Percentiles rank a stretch among this genome's conserved stretches.
Evolutionary conservation across 768 basidiomycete species (phyloP).

Genomic region (Holtermannia corniformis): DNA sequence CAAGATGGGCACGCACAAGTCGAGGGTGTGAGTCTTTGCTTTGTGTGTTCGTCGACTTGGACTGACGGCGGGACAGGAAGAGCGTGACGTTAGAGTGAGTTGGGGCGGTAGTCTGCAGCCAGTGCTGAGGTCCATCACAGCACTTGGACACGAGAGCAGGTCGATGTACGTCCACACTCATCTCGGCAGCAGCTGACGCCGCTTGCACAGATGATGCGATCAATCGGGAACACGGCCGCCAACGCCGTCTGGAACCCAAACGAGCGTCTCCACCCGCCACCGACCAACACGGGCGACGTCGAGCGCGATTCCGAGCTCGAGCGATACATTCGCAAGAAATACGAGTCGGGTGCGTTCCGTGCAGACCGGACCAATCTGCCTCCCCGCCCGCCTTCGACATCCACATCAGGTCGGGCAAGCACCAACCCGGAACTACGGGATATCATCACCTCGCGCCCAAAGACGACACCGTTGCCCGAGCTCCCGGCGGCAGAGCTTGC

Average conservation of each 20-base stretch:
- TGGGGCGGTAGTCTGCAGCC: too few relatives aligned
- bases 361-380: not conserved
- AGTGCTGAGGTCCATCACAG: conserved; percentile 42
- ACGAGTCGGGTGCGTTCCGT: conserved; percentile 34
- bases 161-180: too few relatives aligned
- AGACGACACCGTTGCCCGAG: not conserved
- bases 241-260: conserved; percentile 76
- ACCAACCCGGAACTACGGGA: not conserved
- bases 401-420: not conserved
- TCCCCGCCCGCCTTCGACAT: not conserved
- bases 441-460: not conserved
- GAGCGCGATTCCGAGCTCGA: conserved; percentile 79
- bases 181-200: conserved; percentile 45
- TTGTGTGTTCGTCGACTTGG: conserved; percentile 1
- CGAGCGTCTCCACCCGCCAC: conserved; percentile 64
- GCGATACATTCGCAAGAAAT: conserved; percentile 73
- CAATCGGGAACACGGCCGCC: conserved; percentile 69
- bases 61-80: conserved; percentile 51
- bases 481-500: not conserved
- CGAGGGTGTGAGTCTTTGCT: conserved; percentile 67
- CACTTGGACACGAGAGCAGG: conserved; percentile 35
- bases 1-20: conserved; percentile 86
- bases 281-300: conserved; percentile 63
- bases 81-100: conserved; percentile 83
- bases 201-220: too few relatives aligned